These are phyloP conservation scores for Phytopythium helicoides DNA, from an alignment of 352 stramenopile species.

Conservation along the genomic window DNA sequence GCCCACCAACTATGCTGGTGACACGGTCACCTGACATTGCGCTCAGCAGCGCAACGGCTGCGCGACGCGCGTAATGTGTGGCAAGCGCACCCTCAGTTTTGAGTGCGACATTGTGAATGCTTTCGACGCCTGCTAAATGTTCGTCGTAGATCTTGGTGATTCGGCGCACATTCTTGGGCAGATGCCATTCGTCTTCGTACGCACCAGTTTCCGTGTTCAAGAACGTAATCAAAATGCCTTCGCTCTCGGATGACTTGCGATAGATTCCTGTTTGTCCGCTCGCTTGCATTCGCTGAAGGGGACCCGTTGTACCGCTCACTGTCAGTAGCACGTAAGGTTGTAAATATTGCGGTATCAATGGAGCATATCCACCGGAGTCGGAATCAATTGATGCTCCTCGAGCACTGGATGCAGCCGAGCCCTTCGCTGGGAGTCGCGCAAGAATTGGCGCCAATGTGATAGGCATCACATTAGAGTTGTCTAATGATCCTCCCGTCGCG, in stretches of 20 bases:
- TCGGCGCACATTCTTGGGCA: constrained; percentile 67
- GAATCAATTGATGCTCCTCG: constrained; percentile 11
- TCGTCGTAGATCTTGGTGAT: constrained; percentile 84
- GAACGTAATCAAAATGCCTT: constrained; percentile 79
- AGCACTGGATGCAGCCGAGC: constrained; percentile 6
- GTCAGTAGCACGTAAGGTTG: constrained; percentile 75
- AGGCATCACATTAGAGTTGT: constrained; percentile 73
- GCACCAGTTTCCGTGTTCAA: constrained; percentile 84
- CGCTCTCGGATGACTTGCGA: constrained; percentile 42
- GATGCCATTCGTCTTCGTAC: constrained; percentile 84
- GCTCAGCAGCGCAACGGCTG: constrained; percentile 36
- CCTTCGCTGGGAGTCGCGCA: constrained; percentile 36
- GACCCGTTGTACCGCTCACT: constrained; percentile 64
- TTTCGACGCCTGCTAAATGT: constrained; percentile 51
- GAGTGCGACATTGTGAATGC: constrained; percentile 74
- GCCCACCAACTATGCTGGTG: constrained; percentile 53
- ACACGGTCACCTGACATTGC: constrained; percentile 21
- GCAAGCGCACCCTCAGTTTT: constrained; percentile 80
- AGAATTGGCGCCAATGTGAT: constrained; percentile 78
- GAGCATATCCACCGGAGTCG: constrained; percentile 43
- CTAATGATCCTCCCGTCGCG: background rate
- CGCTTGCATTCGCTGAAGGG: constrained; percentile 60
- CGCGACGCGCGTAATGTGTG: constrained; percentile 77
- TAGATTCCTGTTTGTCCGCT: constrained; percentile 74
- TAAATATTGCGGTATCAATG: constrained; percentile 73